Conservation (phyloP, 2,329 filamentous ascomycete genomes). For the Neonectria punicea region DNA sequence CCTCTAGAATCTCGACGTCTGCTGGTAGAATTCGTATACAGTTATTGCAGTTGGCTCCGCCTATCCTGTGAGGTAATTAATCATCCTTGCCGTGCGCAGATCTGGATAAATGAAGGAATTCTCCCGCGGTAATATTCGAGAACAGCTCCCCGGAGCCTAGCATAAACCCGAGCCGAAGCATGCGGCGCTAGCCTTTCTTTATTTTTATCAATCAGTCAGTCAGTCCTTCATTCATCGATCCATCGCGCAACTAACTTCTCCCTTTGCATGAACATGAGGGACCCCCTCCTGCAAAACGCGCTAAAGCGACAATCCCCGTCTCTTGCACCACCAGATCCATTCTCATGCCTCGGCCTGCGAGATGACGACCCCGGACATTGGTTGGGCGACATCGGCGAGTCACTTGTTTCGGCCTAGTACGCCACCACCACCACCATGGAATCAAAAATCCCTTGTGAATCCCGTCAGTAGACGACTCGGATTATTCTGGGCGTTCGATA, state of each 20-base stretch:
- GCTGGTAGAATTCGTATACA: not conserved
- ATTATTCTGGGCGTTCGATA: not conserved
- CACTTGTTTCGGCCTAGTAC: slow-evolving; percentile 6
- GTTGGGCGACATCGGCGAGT: not conserved
- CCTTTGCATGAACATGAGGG: slow-evolving; percentile 12
- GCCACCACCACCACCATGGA: not conserved
- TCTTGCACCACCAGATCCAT: slow-evolving; percentile 1
- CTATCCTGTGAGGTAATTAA: not conserved
- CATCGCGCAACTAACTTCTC: not conserved
- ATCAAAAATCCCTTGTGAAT: not conserved
- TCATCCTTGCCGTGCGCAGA: too few species aligned
- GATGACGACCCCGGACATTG: not conserved
- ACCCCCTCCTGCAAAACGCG: not conserved
- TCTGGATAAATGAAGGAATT: not conserved
- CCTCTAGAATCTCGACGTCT: not conserved
- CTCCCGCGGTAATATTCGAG: not conserved
- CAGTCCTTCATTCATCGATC: slow-evolving; percentile 9
- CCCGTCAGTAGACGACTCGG: not conserved
- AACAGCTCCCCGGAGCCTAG: not conserved
- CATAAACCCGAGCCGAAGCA: slow-evolving; percentile 14
- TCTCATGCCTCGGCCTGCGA: slow-evolving; percentile 1
- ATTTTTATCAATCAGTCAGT: slow-evolving; percentile 21
- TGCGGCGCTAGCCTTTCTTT: not conserved
- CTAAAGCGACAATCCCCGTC: not conserved
- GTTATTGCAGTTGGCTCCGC: not conserved